Evolutionary conservation across 1,284 basidiomycete species (phyloP).

Genomic region (Gymnopus androsaceus): DNA sequence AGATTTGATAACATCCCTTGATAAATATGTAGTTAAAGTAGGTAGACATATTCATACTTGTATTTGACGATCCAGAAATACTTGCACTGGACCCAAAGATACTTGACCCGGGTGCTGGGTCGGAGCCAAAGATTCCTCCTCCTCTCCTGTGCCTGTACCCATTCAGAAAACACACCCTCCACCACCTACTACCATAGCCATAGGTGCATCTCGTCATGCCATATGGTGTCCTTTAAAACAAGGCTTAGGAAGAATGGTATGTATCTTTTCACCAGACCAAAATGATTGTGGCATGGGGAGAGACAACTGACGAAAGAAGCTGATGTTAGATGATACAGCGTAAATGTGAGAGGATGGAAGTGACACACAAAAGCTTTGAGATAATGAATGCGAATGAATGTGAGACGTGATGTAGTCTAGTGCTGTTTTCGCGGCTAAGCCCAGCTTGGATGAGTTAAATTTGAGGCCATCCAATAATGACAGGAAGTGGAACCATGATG

Average conservation of each 20-base stretch:
- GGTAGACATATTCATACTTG: too few species aligned
- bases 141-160: too few species aligned
- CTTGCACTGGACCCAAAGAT: too few species aligned
- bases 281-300: conserved; percentile 39
- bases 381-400: conserved; percentile 71
- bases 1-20: too few species aligned
- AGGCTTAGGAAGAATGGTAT: conserved; percentile 41
- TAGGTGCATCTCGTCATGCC: conserved; percentile 39
- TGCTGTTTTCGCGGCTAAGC: conserved; percentile 71
- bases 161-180: too few species aligned
- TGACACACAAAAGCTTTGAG: conserved; percentile 36
- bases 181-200: too few species aligned
- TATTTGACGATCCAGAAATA: too few species aligned
- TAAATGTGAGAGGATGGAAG: not conserved
- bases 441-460: conserved; percentile 65
- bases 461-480: conserved; percentile 92
- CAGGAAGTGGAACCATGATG: conserved; percentile 88
- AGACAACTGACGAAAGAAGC: conserved; percentile 33
- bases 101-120: too few species aligned
- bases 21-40: too few species aligned
- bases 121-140: too few species aligned
- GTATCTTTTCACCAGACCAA: conserved; percentile 44
- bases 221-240: conserved; percentile 38
- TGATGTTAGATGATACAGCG: not conserved
- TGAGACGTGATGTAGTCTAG: conserved; percentile 77